Evolutionary conservation across 2,329 filamentous ascomycete species (phyloP), one percentile per base, ranked within the genome.

Genomic region (Pseudogymnoascus sp.): DNA sequence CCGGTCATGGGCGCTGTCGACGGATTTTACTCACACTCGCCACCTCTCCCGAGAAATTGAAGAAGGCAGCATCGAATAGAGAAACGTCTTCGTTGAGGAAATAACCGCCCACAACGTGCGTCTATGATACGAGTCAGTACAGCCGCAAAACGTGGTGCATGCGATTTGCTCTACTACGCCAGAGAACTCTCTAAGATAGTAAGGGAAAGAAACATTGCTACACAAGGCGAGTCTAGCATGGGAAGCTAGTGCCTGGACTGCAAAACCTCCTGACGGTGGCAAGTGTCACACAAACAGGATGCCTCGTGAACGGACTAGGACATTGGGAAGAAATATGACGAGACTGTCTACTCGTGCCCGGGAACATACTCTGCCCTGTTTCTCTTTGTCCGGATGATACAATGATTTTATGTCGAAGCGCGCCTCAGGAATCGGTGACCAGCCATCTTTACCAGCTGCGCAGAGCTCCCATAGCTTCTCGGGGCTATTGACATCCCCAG

Each of bases 381-480:
- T 31, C 29, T 31, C 29, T 7, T 79, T 75, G 53, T 79, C 76
- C 6, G 77, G 77, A 13, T 80, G 76, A 0, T 81, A 80, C 67
- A 84, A 82, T 65, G 79, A 82, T 53, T 81, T 76, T 0, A 31
- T 31, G 29, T 31, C 29, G 29, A 31, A 31, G 29, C 29, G 29
- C 29, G 29, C 29, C 29, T 31, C 29, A 6, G 29, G 29, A 31
- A 31, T 31, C 29, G 29, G 29, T 31, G 77, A 78, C 79, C 78
- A 82, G 17, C 80, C 79, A 29, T 77, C 80, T 33, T 77, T 72
- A 15, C 74, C 77, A 0, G 73, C 66, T 5, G 73, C 70, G 7
- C 83, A 67, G 67, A 83, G 77, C n/a, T 78, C 71, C 82, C 82
- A 84, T 0, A 84, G 75, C 4, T 72, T 68, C 37, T 78, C 75